Base-by-base conservation (phyloP, 441 rosid genomes). In the Brassica hybrid region DNA sequence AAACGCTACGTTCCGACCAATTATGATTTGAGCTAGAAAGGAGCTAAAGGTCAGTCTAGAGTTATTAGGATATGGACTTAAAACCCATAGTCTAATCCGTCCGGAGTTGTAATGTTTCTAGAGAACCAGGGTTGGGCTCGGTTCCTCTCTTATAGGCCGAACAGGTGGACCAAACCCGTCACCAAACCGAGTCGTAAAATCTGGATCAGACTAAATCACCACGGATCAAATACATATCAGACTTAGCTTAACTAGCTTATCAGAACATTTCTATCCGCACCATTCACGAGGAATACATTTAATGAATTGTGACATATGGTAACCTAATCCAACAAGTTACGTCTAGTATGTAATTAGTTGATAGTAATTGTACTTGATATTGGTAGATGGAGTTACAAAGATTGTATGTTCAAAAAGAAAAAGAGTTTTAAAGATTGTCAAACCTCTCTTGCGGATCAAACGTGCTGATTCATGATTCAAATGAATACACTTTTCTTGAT, bases 371-470 rank as follows among this genome's bases (percentile, higher is more conserved):
- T 21, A 11, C 17, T 59, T 9, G 12, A 5, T 5, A 12, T 7
- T 59, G 16, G 34, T 23, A 23, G 10, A 59, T 23, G 64, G 64
- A 59, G 64, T 59, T 34, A 6, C 8, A 34, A 34, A 34, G 38
- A 34, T 34, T 34, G 38, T 34, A 34, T 34, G 38, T 34, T 34
- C 38, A 34, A 34, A 34, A 34, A 9, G 38, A 34, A 34, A 34
- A 34, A 34, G 38, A 34, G 38, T 34, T 57, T 21, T 12, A 59
- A 59, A 59, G 34, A 59, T 61, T 61, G 18, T 60, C 13, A 61
- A 27, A 54, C 38, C 14, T 61, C 8, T 62, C 58, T 76, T 21
- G 63, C 25, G 32, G 21, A 76, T 36, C 34, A 27, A 62, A 50
- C n/a, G 0, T 76, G 14, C 57, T 32, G 12, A 25, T 60, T 23